These are phyloP conservation scores for Coemansia sp. DNA, from an alignment of 192 early-diverging fungal genomes.

Conservation along the genomic window DNA sequence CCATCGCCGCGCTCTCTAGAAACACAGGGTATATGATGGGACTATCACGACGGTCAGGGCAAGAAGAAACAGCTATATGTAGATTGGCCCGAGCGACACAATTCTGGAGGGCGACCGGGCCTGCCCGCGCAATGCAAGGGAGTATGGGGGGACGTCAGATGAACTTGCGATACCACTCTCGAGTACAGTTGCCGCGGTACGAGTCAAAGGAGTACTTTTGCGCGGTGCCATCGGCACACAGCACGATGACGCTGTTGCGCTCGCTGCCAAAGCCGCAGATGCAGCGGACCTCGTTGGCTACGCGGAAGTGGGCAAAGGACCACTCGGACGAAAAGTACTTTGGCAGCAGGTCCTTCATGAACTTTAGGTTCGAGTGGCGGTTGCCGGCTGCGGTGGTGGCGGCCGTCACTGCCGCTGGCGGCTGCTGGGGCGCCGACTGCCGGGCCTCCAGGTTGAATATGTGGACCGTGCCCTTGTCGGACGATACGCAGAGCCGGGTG, in stretches of 20 bases:
- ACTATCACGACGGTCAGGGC: no score
- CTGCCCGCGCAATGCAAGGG: not conserved
- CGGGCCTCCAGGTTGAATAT: slow-evolving; percentile 77
- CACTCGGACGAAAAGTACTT: slow-evolving; percentile 94
- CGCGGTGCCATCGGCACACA: slow-evolving; percentile 83
- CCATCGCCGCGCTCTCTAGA: slow-evolving; percentile 5
- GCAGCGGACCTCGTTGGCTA: slow-evolving; percentile 72
- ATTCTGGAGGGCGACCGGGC: no score
- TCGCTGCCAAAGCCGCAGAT: slow-evolving; percentile 76
- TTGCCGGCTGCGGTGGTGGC: slow-evolving; percentile 39
- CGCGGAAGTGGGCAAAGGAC: slow-evolving; percentile 84
- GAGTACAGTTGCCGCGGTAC: slow-evolving; percentile 41
- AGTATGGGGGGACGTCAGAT: slow-evolving; percentile 6
- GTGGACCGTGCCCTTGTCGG: slow-evolving; percentile 91
- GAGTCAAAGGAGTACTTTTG: slow-evolving; percentile 82
- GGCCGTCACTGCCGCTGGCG: slow-evolving; percentile 11
- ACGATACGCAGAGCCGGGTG: slow-evolving; percentile 76
- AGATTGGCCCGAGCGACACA: no score
- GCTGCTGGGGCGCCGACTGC: slow-evolving; percentile 7
- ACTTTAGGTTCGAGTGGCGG: slow-evolving; percentile 54
- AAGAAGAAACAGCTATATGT: no score
- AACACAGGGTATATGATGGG: not conserved
- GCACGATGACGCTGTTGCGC: slow-evolving; percentile 69
- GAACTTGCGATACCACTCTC: slow-evolving; percentile 52
- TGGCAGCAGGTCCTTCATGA: slow-evolving; percentile 79